Conservation (phyloP, 805 yeast genomes). For the Wickerhamiella qilinensis region DNA sequence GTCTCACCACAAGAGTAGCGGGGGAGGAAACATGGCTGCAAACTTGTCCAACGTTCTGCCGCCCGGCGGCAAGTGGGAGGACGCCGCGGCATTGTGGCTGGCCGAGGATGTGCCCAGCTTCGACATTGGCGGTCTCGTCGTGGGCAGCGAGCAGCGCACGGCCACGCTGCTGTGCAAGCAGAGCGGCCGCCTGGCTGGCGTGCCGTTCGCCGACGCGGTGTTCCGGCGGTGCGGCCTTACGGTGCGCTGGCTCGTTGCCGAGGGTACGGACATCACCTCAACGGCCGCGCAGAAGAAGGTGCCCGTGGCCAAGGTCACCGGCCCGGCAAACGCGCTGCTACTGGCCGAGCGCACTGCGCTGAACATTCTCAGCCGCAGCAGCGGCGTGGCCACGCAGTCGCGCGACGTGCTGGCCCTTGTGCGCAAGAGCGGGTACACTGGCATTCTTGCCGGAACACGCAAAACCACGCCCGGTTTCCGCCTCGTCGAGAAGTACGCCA, state of each 20-base stretch:
- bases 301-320: constrained; percentile 60
- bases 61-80: constrained; percentile 64
- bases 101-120: constrained; percentile 86
- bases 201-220: constrained; percentile 80
- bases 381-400: constrained; percentile 78
- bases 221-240: constrained; percentile 55
- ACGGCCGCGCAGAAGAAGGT: constrained; percentile 33
- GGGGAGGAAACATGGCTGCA: background rate
- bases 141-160: constrained; percentile 54
- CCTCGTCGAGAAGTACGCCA: constrained; percentile 75
- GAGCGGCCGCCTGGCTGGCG: constrained; percentile 65
- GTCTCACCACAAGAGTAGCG: no score
- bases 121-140: constrained; percentile 89
- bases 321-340: constrained; percentile 64
- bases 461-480: constrained; percentile 96
- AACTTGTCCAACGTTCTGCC: constrained; percentile 32
- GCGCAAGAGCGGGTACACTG: constrained; percentile 49
- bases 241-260: constrained; percentile 58
- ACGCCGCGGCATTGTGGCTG: constrained; percentile 56
- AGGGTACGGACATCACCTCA: constrained; percentile 46
- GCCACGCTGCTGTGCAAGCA: constrained; percentile 75
- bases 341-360: constrained; percentile 77
- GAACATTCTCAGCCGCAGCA: constrained; percentile 63
- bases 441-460: constrained; percentile 87
- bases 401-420: constrained; percentile 42